phyloP scores from a whole-genome alignment of 371 early-diverging fungal species.

The Neoconidiobolus thromboides region DNA sequence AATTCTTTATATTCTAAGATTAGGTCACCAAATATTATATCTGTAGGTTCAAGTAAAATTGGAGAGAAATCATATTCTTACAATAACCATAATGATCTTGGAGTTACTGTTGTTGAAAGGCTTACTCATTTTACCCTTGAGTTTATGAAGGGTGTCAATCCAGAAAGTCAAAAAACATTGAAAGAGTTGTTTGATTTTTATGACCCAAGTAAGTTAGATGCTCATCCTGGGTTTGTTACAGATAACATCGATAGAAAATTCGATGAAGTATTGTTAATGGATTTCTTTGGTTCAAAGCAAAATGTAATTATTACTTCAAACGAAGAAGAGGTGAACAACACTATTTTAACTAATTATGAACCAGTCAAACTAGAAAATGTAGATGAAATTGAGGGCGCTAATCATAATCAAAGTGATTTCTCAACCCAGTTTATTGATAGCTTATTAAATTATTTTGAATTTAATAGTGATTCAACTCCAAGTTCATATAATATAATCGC shows the following conservation, averaged over 20 bases:
- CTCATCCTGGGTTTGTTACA: neutral
- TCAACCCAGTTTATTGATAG: too few relatives aligned
- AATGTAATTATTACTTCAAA: too few relatives aligned
- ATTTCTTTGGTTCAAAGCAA: neutral
- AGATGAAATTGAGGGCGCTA: too few relatives aligned
- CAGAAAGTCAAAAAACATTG: conserved; percentile 54
- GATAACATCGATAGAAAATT: neutral
- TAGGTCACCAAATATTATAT: conserved; percentile 55
- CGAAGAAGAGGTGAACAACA: too few relatives aligned
- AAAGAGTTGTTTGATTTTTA: conserved; percentile 31
- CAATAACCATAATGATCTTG: conserved; percentile 74
- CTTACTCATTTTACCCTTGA: conserved; percentile 87
- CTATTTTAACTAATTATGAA: too few relatives aligned
- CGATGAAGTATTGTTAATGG: neutral
- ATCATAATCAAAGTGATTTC: too few relatives aligned
- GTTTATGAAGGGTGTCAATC: conserved; percentile 62
- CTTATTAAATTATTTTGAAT: too few relatives aligned
- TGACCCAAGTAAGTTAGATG: too few relatives aligned
- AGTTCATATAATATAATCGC: too few relatives aligned
- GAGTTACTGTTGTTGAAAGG: conserved; percentile 91
- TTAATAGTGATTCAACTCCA: too few relatives aligned
- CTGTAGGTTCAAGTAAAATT: conserved; percentile 66
- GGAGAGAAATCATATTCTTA: conserved; percentile 92
- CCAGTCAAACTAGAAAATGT: too few relatives aligned
- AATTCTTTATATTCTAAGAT: conserved; percentile 83